Evolutionary conservation across 2,329 filamentous ascomycete genomes (phyloP), one percentile per base, ranked within the genome.

Genomic region (Claviceps quebecensis): DNA sequence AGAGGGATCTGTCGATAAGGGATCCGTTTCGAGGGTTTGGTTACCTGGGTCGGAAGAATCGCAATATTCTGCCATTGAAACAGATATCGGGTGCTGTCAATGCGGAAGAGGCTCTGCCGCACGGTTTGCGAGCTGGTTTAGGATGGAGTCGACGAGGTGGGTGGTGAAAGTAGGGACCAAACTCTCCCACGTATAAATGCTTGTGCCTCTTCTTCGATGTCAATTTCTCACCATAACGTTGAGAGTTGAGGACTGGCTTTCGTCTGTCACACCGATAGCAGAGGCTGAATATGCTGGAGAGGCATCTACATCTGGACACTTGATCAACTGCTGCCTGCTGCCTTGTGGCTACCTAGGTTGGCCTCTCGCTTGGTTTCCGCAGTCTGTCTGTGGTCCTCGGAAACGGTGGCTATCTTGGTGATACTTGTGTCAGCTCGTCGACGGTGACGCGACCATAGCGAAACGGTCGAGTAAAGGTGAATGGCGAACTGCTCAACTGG

Each of bases 1-100:
- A n/a, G 81, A 75, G 34, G 90, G 88, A 61, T 96, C 89, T 23
- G 80, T 83, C 40, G 69, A 60, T 53, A 72, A 68, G 59, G 78
- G 62, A 58, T 70, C 65, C 45, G 61, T 60, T 48, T 54, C 54
- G 45, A 56, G 49, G 11, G 19, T 8, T 11, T 36, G 14, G 17
- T 26, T 36, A 34, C 22, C 50, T 14, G 11, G 22, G 29, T 26
- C 36, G 11, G 22, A 11, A 9, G 47, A 7, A 17, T n/a, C 50
- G 23, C 19, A 22, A 37, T 29, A 13, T 29, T 39, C 50, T 29
- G 50, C 39, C 50, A 52, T 54, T n/a, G 39, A 39, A 29, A 43
- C 14, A 13, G 39, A 17, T 8, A 14, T 17, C 14, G 14, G 16
- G 29, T 19, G 38, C 38, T 36, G 13, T 48, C 7, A 23, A 37